Evolutionary conservation across 2,329 filamentous ascomycete species (phyloP).

Genomic region (Cytospora paraplurivora): DNA sequence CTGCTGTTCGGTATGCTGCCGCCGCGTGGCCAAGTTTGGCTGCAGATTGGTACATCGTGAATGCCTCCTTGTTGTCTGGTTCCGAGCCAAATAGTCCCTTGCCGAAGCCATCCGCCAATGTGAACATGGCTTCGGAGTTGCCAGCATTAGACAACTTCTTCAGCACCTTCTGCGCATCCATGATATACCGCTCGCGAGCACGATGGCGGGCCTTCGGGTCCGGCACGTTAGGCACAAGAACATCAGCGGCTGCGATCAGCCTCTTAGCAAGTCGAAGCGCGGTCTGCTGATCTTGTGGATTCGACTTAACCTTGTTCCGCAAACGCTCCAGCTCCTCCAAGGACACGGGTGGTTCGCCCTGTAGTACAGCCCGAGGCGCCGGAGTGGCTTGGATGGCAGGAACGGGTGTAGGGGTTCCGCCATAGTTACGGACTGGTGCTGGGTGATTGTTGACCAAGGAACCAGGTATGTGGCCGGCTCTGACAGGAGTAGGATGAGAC

Average conservation of each 20-base stretch:
- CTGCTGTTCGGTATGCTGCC: constrained; percentile 90
- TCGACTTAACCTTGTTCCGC: constrained; percentile 67
- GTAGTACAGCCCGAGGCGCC: constrained; percentile 32
- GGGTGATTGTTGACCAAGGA: constrained; percentile 61
- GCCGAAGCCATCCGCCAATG: constrained; percentile 85
- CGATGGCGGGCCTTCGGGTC: constrained; percentile 75
- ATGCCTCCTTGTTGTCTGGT: constrained; percentile 87
- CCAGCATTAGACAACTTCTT: constrained; percentile 80
- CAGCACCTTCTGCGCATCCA: constrained; percentile 85
- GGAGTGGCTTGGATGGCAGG: constrained; percentile 20
- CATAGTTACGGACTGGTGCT: constrained; percentile 60
- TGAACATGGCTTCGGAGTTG: constrained; percentile 89
- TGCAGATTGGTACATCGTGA: constrained; percentile 88
- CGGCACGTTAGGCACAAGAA: constrained; percentile 64
- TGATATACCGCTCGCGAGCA: constrained; percentile 77
- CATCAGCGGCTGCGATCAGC: constrained; percentile 79
- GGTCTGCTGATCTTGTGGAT: constrained; percentile 70
- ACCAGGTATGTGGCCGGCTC: constrained; percentile 63
- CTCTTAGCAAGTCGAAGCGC: constrained; percentile 79
- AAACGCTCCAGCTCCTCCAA: constrained; percentile 76
- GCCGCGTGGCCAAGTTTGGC: constrained; percentile 86
- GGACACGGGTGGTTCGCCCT: constrained; percentile 64
- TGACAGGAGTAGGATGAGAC: constrained; percentile 63
- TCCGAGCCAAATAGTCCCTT: constrained; percentile 77
- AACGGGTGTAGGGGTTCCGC: constrained; percentile 46